Evolutionary conservation across 1,284 basidiomycete species (phyloP).

Genomic region (Tausonia pullulans): DNA sequence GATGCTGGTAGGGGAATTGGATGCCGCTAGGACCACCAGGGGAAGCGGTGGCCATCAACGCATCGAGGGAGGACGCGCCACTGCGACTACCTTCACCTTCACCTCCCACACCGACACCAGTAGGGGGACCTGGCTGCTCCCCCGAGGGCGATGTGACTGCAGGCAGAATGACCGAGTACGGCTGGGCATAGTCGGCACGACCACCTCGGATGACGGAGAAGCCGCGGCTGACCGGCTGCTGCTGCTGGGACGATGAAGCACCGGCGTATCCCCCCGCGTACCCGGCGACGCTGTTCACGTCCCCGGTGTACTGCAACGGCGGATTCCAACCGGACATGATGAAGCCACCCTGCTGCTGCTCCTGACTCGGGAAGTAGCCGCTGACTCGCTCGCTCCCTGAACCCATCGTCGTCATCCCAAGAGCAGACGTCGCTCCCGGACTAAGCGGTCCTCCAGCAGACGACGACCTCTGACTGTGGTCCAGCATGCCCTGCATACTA

Average conservation of each 20-base stretch:
- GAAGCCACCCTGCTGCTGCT: constrained; percentile 5
- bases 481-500: constrained; percentile 36
- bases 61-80: not conserved
- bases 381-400: not conserved
- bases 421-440: not conserved
- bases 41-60: not conserved
- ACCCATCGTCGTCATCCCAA: not conserved
- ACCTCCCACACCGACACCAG: not conserved
- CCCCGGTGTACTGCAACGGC: not conserved
- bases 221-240: not conserved
- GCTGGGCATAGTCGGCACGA: constrained; percentile 25
- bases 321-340: constrained; percentile 16
- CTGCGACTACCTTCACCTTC: not conserved
- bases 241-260: not conserved
- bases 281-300: too few species aligned
- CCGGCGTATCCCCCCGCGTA: too few species aligned
- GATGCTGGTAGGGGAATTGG: not conserved
- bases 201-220: constrained; percentile 33
- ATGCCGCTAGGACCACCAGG: not conserved
- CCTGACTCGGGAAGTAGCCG: constrained; percentile 2
- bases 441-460: not conserved
- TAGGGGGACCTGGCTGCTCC: not conserved
- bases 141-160: not conserved
- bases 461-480: constrained; percentile 16
- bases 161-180: constrained; percentile 15